These are phyloP conservation scores for Hordeum vulgare DNA, from an alignment of 176 grass and related monocot species.

Conservation along the genomic window MorexV3_pseudomolecules_assembly NC_058518.1:258251497-258251996, in stretches of 20 bases:
- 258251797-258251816: slow-evolving; percentile 59
- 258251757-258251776: neutral
- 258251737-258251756: slow-evolving; percentile 13
- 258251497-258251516: too few relatives aligned
- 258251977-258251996: slow-evolving; percentile 48
- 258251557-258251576: too few relatives aligned
- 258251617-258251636: too few relatives aligned
- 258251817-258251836: slow-evolving; percentile 62
- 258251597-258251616: too few relatives aligned
- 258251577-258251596: too few relatives aligned
- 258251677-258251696: neutral
- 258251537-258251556: too few relatives aligned
- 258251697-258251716: neutral
- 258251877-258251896: neutral
- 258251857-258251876: slow-evolving; percentile 5
- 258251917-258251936: slow-evolving; percentile 22
- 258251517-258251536: too few relatives aligned
- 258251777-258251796: slow-evolving; percentile 29
- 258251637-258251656: too few relatives aligned
- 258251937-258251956: slow-evolving; percentile 65
- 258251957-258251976: slow-evolving; percentile 56
- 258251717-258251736: neutral
- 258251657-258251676: too few relatives aligned
- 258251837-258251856: slow-evolving; percentile 29
- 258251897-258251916: neutral